These are phyloP conservation scores for Herpetospermum pedunculosum DNA, from an alignment of 306 rosid genomes.

Conservation along the genomic window DNA sequence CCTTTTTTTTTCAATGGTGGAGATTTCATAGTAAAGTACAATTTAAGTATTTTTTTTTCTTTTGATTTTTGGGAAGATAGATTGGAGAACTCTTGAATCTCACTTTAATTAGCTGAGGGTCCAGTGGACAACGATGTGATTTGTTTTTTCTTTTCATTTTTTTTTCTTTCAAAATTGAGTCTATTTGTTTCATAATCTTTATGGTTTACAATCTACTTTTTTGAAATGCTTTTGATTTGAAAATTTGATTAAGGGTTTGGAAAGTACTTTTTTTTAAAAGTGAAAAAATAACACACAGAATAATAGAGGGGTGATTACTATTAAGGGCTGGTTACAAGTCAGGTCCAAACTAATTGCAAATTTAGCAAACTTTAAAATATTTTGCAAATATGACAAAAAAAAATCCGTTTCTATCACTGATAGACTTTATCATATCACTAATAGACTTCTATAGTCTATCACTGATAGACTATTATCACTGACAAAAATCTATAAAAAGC, in stretches of 20 bases:
- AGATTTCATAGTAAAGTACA: neutral
- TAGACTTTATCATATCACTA: too few relatives aligned
- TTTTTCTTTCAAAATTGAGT: neutral
- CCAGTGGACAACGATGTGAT: conserved; percentile 2
- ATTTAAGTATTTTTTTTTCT: neutral
- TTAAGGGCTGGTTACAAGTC: too few relatives aligned
- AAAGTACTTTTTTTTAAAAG: neutral
- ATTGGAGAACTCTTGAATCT: neutral
- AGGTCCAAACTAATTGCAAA: too few relatives aligned
- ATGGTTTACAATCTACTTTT: neutral
- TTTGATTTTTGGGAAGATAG: neutral
- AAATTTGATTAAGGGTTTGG: neutral
- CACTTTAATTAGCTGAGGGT: neutral
- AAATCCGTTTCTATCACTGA: too few relatives aligned
- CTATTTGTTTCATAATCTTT: neutral
- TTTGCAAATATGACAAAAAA: too few relatives aligned
- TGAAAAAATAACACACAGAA: neutral
- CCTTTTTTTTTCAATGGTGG: neutral
- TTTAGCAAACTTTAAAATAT: too few relatives aligned
- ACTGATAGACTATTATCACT: too few relatives aligned
- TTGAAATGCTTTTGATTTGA: neutral
- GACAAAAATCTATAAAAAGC: too few relatives aligned
- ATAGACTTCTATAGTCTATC: too few relatives aligned
- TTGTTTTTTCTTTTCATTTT: neutral
- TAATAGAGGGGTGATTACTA: too few relatives aligned